Base-by-base conservation (phyloP, 495 filamentous ascomycete genomes). In the Acidomyces sp. region DNA sequence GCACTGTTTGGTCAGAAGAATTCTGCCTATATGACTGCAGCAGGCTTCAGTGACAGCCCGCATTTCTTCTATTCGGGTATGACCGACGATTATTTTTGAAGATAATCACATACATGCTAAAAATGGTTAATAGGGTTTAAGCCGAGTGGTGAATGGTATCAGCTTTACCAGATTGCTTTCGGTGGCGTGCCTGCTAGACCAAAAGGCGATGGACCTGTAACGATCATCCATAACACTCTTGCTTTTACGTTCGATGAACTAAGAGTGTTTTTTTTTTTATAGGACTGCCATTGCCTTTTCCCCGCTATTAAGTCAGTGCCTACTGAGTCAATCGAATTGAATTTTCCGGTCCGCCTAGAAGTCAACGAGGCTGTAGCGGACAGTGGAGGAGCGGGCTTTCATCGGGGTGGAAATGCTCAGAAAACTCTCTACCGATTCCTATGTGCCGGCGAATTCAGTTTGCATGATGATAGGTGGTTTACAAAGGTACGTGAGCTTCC, bases 201-300 rank as follows among this genome's bases (percentile, higher is more conserved):
- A 1, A 65, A 62, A 10, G 65, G 67, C 12, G 66, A 70, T 33
- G 66, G 66, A 2, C 63, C 62, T 1, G n/a, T n/a, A n/a, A n/a
- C n/a, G n/a, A n/a, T n/a, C n/a, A n/a, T n/a, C n/a, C n/a, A n/a
- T n/a, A n/a, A n/a, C n/a, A n/a, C n/a, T n/a, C n/a, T n/a, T n/a
- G n/a, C n/a, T n/a, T n/a, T n/a, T n/a, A n/a, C n/a, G n/a, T n/a
- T n/a, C n/a, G n/a, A n/a, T n/a, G n/a, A n/a, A n/a, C n/a, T n/a
- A n/a, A n/a, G n/a, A n/a, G n/a, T n/a, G n/a, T n/a, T n/a, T n/a
- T n/a, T n/a, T n/a, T n/a, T n/a, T n/a, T n/a, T n/a, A n/a, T n/a
- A n/a, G n/a, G 67, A 70, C 46, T 69, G 66, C 25, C 66, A 70
- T 42, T 69, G 65, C 37, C 55, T 70, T 12, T 70, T 69, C 56